Evolutionary conservation across 2,329 filamentous ascomycete genomes (phyloP).

Genomic region (Pyrenophora graminea): DNA sequence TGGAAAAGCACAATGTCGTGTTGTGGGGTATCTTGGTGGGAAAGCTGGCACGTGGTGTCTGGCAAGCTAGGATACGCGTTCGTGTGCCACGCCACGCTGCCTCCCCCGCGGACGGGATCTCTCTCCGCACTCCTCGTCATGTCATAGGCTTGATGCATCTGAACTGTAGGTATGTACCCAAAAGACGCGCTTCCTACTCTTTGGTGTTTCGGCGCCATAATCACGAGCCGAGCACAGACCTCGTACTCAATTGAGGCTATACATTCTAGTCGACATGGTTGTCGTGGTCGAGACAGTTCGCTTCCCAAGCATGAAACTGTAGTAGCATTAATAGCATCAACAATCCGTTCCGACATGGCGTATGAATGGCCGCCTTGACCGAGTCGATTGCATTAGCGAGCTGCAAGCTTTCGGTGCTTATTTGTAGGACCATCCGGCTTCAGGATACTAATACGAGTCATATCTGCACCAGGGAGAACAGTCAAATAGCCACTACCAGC

Average conservation of each 20-base stretch:
- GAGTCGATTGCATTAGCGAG: not conserved
- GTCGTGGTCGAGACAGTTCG: constrained; percentile 10
- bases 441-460: not conserved
- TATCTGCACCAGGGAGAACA: not conserved
- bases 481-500: no score
- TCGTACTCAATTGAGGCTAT: not conserved
- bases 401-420: no score
- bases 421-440: no score
- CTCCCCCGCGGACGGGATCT: no score
- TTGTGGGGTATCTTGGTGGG: not conserved
- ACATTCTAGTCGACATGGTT: not conserved
- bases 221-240: not conserved
- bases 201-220: not conserved
- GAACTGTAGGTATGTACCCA: no score
- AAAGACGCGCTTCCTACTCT: not conserved
- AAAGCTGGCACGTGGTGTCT: not conserved
- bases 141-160: no score
- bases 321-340: constrained; percentile 10
- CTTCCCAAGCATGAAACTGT: constrained; percentile 13
- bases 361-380: not conserved
- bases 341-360: not conserved
- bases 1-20: not conserved
- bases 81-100: no score
- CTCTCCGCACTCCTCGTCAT: no score
- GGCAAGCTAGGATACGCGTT: not conserved